Evolutionary conservation across 1,139 yeast genomes (phyloP).

Genomic region (Candida smagusa): DNA sequence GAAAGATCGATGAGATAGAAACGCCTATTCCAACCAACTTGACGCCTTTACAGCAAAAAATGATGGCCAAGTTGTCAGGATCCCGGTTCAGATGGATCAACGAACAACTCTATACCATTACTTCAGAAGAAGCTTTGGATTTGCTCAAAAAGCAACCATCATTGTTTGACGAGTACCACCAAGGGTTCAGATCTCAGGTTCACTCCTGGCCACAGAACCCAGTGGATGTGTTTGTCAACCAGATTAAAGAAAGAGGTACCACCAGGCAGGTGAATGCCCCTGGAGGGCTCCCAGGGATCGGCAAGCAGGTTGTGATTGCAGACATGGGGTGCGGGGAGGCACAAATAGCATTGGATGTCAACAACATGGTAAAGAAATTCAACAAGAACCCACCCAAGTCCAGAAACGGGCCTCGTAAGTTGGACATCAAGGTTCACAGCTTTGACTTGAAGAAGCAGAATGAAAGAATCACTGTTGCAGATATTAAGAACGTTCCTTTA

Average conservation of each 20-base stretch:
- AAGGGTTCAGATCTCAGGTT: conserved; percentile 92
- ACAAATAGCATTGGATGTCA: conserved; percentile 67
- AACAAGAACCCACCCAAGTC: conserved; percentile 27
- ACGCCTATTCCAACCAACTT: conserved; percentile 40
- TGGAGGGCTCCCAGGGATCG: conserved; percentile 83
- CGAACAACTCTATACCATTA: conserved; percentile 85
- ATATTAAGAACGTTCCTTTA: conserved; percentile 85
- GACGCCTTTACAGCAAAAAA: conserved; percentile 90
- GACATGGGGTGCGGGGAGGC: conserved; percentile 99
- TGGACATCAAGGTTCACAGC: conserved; percentile 70
- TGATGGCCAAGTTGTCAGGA: conserved; percentile 93
- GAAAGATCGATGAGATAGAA: conserved; percentile 7
- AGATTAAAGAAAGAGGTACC: conserved; percentile 56
- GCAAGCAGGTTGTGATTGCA: conserved; percentile 68
- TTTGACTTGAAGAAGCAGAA: conserved; percentile 88
- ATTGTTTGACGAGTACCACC: conserved; percentile 89
- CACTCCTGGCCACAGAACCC: conserved; percentile 99
- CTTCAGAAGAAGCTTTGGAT: conserved; percentile 72
- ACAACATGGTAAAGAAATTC: conserved; percentile 43
- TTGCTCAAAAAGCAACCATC: conserved; percentile 80
- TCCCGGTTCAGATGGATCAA: conserved; percentile 97
- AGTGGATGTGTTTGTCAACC: conserved; percentile 79
- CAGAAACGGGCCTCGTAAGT: conserved; percentile 21
- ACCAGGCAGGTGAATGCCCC: conserved; percentile 81
- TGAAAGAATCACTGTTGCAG: conserved; percentile 90